A percentile compares a stretch with the other conserved stretches of the same genome.
Conservation (phyloP, 768 basidiomycete species). For the Auriscalpium vulgare region DNA sequence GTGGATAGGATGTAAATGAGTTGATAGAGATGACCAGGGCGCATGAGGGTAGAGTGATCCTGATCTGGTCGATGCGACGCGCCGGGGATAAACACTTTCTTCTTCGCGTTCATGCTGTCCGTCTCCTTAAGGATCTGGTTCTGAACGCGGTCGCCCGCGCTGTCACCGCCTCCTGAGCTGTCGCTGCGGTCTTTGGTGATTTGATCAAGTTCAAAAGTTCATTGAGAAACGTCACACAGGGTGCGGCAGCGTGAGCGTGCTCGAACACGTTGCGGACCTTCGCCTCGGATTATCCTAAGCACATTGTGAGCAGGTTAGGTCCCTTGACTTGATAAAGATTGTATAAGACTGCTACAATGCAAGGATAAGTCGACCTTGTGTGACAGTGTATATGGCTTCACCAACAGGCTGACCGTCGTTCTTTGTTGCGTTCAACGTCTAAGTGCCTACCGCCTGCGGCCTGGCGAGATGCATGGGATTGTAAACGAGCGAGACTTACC, state of each 20-base stretch:
- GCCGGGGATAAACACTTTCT: constrained; percentile 96
- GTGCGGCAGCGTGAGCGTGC: constrained; percentile 98
- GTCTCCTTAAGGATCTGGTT: constrained; percentile 97
- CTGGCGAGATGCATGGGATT: no score
- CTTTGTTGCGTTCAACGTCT: no score
- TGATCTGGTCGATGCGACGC: constrained; percentile 96
- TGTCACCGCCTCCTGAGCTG: constrained; percentile 81
- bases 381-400: no score
- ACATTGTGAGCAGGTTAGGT: constrained; percentile 97
- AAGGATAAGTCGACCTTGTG: no score
- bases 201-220: constrained; percentile 95
- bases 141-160: constrained; percentile 94
- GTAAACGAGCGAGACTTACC: no score
- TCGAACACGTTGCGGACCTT: constrained; percentile 99
- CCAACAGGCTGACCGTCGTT: no score
- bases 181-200: constrained; percentile 96
- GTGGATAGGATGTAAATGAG: constrained; percentile 98
- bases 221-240: constrained; percentile 99
- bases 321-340: constrained; percentile 49
- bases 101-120: constrained; percentile 98
- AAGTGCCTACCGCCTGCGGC: no score
- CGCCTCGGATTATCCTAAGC: constrained; percentile 99
- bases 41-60: constrained; percentile 86
- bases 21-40: constrained; percentile 98
- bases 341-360: no score